These are phyloP conservation scores for Ilex asprella DNA, from an alignment of 257 asterid species.

Conservation along the genomic window DNA sequence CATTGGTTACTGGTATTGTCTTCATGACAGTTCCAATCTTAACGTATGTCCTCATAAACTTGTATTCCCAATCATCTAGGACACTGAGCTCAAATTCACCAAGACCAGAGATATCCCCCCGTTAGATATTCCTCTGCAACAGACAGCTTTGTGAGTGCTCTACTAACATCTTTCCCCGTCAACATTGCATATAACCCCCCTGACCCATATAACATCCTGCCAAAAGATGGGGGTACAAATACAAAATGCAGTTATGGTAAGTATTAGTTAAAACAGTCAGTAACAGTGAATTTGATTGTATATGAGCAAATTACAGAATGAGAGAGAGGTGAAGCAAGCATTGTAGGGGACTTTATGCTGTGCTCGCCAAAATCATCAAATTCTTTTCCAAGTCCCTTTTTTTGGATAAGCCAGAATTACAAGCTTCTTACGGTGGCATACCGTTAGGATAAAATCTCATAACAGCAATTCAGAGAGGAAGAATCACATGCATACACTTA, in stretches of 20 bases:
- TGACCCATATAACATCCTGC: conserved; percentile 76
- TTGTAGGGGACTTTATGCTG: no score
- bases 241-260: conserved; percentile 1
- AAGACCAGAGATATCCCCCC: conserved; percentile 71
- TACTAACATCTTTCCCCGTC: conserved; percentile 89
- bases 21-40: conserved; percentile 81
- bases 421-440: no score
- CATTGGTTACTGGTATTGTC: conserved; percentile 42
- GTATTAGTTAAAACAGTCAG: neutral
- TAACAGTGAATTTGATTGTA: neutral
- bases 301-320: neutral
- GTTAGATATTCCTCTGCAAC: conserved; percentile 72
- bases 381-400: no score
- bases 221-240: neutral
- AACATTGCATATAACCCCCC: conserved; percentile 93
- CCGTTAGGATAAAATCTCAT: no score
- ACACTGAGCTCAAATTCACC: conserved; percentile 91
- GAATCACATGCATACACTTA: no score
- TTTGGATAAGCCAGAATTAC: no score
- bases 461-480: no score
- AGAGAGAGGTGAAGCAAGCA: no score
- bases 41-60: conserved; percentile 95
- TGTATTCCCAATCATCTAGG: conserved; percentile 91
- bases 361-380: no score
- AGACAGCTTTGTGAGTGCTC: conserved; percentile 94